phyloP scores from a whole-genome alignment of 768 basidiomycete species.

The Termitomyces sp. region DNA sequence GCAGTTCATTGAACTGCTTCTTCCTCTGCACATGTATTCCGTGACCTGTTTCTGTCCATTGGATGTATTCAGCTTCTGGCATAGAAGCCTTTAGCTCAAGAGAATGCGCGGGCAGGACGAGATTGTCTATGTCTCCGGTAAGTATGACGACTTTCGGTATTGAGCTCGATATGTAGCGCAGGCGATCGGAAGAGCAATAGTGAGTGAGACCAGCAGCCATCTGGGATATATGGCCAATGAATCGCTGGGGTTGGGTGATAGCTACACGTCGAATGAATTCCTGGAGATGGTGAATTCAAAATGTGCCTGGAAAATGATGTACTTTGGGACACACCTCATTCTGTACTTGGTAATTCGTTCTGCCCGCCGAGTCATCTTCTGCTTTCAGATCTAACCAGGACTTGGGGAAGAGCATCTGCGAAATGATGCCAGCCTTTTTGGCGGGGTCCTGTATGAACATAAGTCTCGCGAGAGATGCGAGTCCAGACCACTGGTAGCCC shows the following conservation, averaged over 20 bases:
- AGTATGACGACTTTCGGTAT: constrained; percentile 67
- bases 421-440: constrained; percentile 44
- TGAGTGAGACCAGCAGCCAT: constrained; percentile 69
- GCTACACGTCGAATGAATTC: constrained; percentile 40
- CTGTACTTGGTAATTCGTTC: constrained; percentile 65
- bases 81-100: constrained; percentile 50
- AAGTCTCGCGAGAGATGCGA: constrained; percentile 31
- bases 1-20: constrained; percentile 48
- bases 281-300: constrained; percentile 27
- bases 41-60: constrained; percentile 65
- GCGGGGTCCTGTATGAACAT: constrained; percentile 43
- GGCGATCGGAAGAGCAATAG: constrained; percentile 44
- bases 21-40: constrained; percentile 49
- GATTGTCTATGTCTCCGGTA: constrained; percentile 65
- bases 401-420: constrained; percentile 57
- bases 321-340: constrained; percentile 37
- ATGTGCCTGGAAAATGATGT: background rate
- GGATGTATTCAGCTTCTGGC: constrained; percentile 55
- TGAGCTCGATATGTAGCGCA: constrained; percentile 44
- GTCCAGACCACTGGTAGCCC: constrained; percentile 36
- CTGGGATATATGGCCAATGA: constrained; percentile 67
- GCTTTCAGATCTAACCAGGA: constrained; percentile 59
- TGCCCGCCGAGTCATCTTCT: constrained; percentile 48
- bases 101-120: constrained; percentile 54
- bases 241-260: constrained; percentile 54